phyloP scores from a whole-genome alignment of 345 rosid species.

The Populus alba region DNA sequence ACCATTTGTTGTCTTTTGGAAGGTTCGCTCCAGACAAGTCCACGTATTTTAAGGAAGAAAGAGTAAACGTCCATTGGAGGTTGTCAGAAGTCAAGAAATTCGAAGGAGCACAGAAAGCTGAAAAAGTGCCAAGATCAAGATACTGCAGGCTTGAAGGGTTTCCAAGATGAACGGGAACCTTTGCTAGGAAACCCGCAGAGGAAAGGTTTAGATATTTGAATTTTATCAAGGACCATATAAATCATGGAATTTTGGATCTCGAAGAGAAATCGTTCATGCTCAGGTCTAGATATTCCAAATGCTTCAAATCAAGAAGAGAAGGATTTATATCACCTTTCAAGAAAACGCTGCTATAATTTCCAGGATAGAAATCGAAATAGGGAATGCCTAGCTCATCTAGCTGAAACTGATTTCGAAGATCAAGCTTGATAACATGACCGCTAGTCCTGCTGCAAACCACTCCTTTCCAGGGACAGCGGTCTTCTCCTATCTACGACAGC shows the following conservation, averaged over 20 bases:
- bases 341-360: not conserved
- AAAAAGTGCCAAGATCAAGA: slow-evolving; percentile 13
- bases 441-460: slow-evolving; percentile 18
- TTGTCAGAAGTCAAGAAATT: not conserved
- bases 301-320: slow-evolving; percentile 24
- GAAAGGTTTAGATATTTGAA: slow-evolving; percentile 39
- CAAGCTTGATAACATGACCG: slow-evolving; percentile 13
- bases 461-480: slow-evolving; percentile 37
- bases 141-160: slow-evolving; percentile 25
- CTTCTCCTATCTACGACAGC: slow-evolving; percentile 14
- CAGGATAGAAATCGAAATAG: no score
- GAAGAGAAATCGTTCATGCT: slow-evolving; percentile 32
- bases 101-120: not conserved
- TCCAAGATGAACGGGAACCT: slow-evolving; percentile 32
- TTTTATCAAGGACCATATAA: slow-evolving; percentile 21
- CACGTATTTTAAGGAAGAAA: not conserved
- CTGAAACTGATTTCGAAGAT: slow-evolving; percentile 15
- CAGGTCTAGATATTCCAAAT: slow-evolving; percentile 26
- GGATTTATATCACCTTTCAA: slow-evolving; percentile 20
- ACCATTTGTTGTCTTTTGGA: not conserved
- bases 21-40: not conserved
- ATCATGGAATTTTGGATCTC: slow-evolving; percentile 25
- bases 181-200: slow-evolving; percentile 20
- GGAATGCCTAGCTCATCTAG: not conserved
- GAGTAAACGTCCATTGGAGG: no score